Percentiles rank a stretch among this genome's conserved stretches.
These are phyloP conservation scores for Lyophyllum shimeji DNA, from an alignment of 768 basidiomycete genomes.

Conservation along the genomic window DNA sequence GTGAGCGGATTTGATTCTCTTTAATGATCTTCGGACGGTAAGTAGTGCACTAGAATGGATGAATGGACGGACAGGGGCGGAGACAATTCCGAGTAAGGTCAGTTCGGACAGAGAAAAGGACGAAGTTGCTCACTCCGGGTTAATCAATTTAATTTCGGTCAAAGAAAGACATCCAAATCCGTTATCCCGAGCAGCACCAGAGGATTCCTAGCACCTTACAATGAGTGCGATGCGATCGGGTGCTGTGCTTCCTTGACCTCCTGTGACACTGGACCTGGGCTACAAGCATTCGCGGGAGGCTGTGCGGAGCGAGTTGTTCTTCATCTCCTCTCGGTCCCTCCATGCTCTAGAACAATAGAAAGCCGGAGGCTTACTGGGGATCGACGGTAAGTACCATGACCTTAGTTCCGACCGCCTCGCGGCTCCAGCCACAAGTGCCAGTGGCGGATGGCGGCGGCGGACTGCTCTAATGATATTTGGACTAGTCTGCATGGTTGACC, in stretches of 20 bases:
- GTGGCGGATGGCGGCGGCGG: neutral
- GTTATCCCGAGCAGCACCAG: neutral
- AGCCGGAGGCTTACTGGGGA: neutral
- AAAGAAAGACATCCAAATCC: neutral
- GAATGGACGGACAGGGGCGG: neutral
- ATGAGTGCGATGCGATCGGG: constrained; percentile 11
- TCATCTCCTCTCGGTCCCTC: neutral
- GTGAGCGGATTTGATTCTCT: neutral
- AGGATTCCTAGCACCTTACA: neutral
- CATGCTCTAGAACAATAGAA: neutral
- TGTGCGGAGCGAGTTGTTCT: neutral
- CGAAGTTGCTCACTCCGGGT: neutral
- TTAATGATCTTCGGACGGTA: neutral
- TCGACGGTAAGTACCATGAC: constrained; percentile 1
- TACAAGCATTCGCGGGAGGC: neutral
- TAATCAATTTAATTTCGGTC: neutral
- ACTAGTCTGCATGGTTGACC: constrained; percentile 5
- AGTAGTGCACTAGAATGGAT: neutral
- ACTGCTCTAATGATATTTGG: neutral
- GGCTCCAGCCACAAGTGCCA: neutral
- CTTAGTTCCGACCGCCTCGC: constrained; percentile 1
- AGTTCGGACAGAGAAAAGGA: neutral
- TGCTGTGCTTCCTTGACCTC: neutral
- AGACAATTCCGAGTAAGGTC: neutral
- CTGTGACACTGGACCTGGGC: neutral